Conservation (phyloP, 2,329 filamentous ascomycete species). For the Ophiostoma australiae region DNA sequence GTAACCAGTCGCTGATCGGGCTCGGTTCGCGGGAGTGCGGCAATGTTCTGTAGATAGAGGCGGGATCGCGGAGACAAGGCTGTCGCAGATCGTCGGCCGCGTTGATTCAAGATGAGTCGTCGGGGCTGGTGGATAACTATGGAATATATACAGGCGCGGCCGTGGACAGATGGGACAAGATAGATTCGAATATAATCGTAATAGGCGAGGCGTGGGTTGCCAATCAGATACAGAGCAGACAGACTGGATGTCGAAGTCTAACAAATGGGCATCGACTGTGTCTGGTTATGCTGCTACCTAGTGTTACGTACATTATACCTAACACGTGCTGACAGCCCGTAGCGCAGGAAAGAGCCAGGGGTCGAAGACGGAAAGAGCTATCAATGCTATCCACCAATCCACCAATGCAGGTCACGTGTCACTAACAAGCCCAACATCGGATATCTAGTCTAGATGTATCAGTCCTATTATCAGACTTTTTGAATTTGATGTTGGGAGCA, state of each 20-base stretch:
- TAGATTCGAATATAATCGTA: not conserved
- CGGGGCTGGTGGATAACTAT: not conserved
- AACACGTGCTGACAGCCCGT: not conserved
- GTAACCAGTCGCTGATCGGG: not conserved
- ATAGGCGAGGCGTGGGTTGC: not conserved
- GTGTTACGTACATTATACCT: not conserved
- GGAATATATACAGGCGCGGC: no score
- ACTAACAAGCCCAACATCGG: no score
- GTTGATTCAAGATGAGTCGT: not conserved
- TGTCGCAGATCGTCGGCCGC: constrained; percentile 2
- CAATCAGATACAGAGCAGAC: not conserved
- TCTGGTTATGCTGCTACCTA: constrained; percentile 4
- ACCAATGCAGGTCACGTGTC: no score
- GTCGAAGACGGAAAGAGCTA: not conserved
- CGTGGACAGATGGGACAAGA: not conserved
- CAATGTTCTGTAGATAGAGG: not conserved
- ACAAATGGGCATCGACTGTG: not conserved
- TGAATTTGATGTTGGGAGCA: no score
- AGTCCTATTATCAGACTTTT: no score
- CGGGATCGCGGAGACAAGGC: constrained; percentile 5
- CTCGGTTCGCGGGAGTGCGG: not conserved
- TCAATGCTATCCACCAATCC: not conserved
- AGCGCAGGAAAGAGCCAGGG: not conserved
- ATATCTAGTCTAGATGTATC: no score
- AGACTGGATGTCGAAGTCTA: not conserved